Conservation (phyloP, 2,329 filamentous ascomycete species). For the Keithomyces neogunnii region DNA sequence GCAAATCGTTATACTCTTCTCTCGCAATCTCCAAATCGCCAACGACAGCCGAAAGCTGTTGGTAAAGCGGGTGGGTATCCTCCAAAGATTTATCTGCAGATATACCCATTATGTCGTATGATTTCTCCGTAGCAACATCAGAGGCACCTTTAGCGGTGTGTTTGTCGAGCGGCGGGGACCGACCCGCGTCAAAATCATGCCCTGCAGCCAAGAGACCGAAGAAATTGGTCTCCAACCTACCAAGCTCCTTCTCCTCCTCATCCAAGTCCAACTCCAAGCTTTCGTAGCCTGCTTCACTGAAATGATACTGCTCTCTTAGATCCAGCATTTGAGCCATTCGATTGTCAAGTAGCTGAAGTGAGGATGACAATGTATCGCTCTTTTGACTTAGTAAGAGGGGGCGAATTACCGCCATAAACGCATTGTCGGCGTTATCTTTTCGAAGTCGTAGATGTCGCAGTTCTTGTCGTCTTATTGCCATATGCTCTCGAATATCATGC, state of each 20-base stretch:
- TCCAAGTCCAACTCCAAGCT: conserved; percentile 24
- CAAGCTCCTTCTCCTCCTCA: conserved; percentile 26
- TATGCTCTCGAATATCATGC: conserved; percentile 20
- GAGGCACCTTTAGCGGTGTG: conserved; percentile 2
- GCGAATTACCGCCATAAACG: conserved; percentile 30
- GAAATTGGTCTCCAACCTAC: conserved; percentile 27
- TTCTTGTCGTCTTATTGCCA: conserved; percentile 22
- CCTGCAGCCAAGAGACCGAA: conserved; percentile 28
- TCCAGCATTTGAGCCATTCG: conserved; percentile 27
- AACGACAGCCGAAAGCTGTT: conserved; percentile 32
- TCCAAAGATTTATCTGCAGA: conserved; percentile 24
- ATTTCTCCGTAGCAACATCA: conserved; percentile 14
- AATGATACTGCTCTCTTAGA: conserved; percentile 28
- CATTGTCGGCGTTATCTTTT: conserved; percentile 29
- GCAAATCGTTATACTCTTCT: conserved; percentile 38
- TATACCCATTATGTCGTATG: conserved; percentile 27
- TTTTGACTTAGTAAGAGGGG: conserved; percentile 24
- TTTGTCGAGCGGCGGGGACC: not conserved
- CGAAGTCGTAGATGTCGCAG: conserved; percentile 22
- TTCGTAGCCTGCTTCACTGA: conserved; percentile 28
- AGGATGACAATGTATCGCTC: conserved; percentile 10
- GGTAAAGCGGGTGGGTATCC: conserved; percentile 39
- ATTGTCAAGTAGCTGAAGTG: conserved; percentile 17
- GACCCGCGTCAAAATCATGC: conserved; percentile 8
- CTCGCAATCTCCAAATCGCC: conserved; percentile 37